These are phyloP conservation scores for Lodderomyces metapsilosis DNA, from an alignment of 1,139 yeast genomes.

Conservation along the genomic window DNA sequence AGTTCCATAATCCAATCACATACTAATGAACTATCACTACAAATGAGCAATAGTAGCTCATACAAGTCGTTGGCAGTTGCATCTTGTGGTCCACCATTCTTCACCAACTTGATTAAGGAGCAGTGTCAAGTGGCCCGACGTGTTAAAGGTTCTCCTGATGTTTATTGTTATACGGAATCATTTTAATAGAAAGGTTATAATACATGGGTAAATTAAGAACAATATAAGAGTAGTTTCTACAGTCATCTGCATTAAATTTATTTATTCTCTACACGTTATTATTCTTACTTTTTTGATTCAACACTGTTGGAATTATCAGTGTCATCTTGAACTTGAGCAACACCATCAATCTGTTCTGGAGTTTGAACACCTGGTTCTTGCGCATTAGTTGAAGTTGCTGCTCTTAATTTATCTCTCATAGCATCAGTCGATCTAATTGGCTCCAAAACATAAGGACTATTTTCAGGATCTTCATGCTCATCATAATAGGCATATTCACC, in stretches of 20 bases:
- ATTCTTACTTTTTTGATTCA: constrained; percentile 16
- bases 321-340: constrained; percentile 22
- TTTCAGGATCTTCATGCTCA: constrained; percentile 34
- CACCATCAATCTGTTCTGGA: constrained; percentile 21
- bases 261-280: neutral
- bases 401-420: constrained; percentile 32
- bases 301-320: constrained; percentile 23
- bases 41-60: neutral
- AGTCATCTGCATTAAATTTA: too few species aligned
- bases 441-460: constrained; percentile 63
- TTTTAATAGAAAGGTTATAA: constrained; percentile 16
- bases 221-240: too few species aligned
- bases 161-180: constrained; percentile 36
- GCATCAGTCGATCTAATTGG: constrained; percentile 65
- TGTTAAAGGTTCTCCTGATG: constrained; percentile 28
- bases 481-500: constrained; percentile 81
- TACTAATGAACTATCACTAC: neutral
- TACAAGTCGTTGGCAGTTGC: constrained; percentile 33
- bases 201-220: too few species aligned
- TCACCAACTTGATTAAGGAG: constrained; percentile 26
- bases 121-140: constrained; percentile 30
- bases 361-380: constrained; percentile 12
- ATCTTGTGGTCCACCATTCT: constrained; percentile 36
- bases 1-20: constrained; percentile 10
- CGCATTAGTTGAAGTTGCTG: constrained; percentile 14